These are phyloP conservation scores for Suillus weaverae DNA, from an alignment of 768 basidiomycete species.

Conservation along the genomic window DNA sequence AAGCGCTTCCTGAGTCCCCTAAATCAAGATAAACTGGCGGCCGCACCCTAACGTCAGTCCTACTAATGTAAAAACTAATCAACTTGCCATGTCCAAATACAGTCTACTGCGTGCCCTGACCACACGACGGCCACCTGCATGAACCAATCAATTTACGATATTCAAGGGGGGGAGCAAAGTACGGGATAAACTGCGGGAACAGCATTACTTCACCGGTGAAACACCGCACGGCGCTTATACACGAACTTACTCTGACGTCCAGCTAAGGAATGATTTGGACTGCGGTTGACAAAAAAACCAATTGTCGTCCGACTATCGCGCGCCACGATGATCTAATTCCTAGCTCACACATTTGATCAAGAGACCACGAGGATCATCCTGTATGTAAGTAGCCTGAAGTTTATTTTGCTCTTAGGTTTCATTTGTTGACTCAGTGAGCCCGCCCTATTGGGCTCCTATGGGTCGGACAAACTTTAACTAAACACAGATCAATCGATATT, in stretches of 20 bases:
- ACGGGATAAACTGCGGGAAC: not conserved
- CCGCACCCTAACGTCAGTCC: not conserved
- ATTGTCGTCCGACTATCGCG: too few relatives aligned
- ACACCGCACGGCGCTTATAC: too few relatives aligned
- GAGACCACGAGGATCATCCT: not conserved
- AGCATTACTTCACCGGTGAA: not conserved
- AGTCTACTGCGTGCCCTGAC: not conserved
- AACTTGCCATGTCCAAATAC: not conserved
- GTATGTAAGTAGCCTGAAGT: not conserved
- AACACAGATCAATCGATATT: constrained; percentile 14
- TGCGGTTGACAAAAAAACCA: not conserved
- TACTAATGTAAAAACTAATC: not conserved
- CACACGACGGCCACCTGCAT: not conserved
- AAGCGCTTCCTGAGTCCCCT: not conserved
- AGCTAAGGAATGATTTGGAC: not conserved
- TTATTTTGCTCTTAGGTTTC: not conserved
- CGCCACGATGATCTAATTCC: not conserved
- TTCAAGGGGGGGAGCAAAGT: not conserved
- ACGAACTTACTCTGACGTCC: not conserved
- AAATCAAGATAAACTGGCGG: not conserved
- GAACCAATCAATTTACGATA: not conserved
- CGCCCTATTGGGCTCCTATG: not conserved
- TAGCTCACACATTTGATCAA: not conserved
- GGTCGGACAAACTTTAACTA: not conserved
- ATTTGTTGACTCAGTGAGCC: not conserved